Evolutionary conservation across 108 stramenopile genomes (phyloP), one percentile per base, ranked within the genome.

Genomic region (Bacterosira constricta): DNA sequence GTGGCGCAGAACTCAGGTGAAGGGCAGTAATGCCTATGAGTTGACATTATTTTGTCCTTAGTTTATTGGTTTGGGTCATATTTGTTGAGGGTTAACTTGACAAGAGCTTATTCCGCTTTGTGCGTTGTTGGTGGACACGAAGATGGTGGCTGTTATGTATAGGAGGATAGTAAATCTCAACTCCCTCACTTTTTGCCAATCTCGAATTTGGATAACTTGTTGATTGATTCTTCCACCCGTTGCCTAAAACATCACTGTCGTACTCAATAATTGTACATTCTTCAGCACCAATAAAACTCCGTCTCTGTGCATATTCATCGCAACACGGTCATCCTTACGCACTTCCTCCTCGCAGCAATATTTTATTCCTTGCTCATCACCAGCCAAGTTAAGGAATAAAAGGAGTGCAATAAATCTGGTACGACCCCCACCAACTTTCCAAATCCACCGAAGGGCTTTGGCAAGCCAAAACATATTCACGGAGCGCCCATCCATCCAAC

Each of bases 381-480:
- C 59, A 96, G 65, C 85, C 90, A 95, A 21, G 81, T 69, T 63
- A 93, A 21, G 23, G 84, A 87, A 74, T 96, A 96, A 82, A 89
- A 96, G 8, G 91, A 81, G 69, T 96, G 96, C 32, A 96, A 52
- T 23, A 96, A 50, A 64, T 96, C 96, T 4, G 96, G 96, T 62
- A 68, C 66, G 21, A 54, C 71, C 23, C 77, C 82, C 12, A 81
- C 61, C 4, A 77, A 60, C 80, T 96, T 96, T 10, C 84, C 69
- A 57, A 94, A 96, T 13, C 90, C 90, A 17, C 90, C 90, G 32
- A 71, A 0, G 73, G 69, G 34, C 77, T 63, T 70, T 91, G 90
- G 63, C 90, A 91, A 32, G 23, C 45, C 13, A 88, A 45, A 0
- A 91, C 83, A 74, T 79, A 91, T 27, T 77, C 56, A 21, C 74